A percentile compares a stretch with the other conserved stretches of the same genome.
These are phyloP conservation scores for Syzygium aromaticum DNA, from an alignment of 345 rosid genomes.

Conservation along the genomic window DNA sequence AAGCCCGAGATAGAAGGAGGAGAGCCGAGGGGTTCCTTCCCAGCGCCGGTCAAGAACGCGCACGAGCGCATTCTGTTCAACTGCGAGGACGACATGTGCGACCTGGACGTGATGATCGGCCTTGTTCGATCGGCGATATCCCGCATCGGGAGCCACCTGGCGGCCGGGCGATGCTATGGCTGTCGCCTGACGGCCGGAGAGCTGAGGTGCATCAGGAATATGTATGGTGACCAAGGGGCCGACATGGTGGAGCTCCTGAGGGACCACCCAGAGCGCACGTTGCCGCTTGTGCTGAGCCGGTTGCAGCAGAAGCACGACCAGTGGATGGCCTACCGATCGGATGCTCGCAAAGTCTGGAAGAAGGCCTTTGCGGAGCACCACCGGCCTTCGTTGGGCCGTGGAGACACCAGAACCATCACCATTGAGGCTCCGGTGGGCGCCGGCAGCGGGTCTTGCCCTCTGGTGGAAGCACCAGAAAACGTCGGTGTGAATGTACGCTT, in stretches of 20 bases:
- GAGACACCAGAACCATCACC: neutral
- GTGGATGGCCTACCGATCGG: neutral
- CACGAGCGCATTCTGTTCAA: neutral
- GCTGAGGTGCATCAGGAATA: neutral
- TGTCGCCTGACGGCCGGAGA: neutral
- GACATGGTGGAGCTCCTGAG: neutral
- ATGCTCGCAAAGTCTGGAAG: neutral
- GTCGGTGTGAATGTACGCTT: neutral
- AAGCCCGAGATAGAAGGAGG: neutral
- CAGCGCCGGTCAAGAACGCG: neutral
- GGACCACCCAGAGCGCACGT: neutral
- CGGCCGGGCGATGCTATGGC: neutral
- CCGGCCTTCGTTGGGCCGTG: neutral
- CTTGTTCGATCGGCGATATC: neutral
- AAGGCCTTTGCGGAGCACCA: neutral
- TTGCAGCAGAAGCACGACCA: neutral
- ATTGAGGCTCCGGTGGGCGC: neutral
- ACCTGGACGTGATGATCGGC: neutral
- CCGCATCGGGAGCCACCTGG: neutral
- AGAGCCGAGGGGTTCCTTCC: neutral
- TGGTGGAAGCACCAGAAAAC: neutral
- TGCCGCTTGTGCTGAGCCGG: neutral
- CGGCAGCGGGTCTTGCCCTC: neutral
- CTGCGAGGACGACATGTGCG: neutral
- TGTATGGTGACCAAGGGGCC: neutral